Evolutionary conservation across 306 rosid species (phyloP).

Genomic region (Malus orientalis): DNA sequence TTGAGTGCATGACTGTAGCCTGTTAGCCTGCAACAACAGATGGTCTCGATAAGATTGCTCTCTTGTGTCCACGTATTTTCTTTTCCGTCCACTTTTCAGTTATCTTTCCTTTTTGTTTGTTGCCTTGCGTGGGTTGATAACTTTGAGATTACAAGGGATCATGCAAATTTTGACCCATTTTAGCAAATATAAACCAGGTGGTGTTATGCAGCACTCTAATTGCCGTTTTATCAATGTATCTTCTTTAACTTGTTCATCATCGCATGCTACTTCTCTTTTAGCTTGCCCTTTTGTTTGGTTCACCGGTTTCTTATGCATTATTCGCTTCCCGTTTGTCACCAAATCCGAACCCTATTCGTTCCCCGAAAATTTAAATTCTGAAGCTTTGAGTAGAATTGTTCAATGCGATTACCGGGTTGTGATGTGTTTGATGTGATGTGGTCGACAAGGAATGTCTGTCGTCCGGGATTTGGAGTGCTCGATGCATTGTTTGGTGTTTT

Average conservation of each 20-base stretch:
- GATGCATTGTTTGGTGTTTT: conserved; percentile 84
- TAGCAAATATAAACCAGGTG: too few species aligned
- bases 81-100: neutral
- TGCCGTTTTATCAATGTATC: conserved; percentile 18
- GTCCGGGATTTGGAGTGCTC: conserved; percentile 58
- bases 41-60: conserved; percentile 20
- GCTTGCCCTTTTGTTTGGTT: conserved; percentile 49
- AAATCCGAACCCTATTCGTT: conserved; percentile 19
- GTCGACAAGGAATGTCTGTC: conserved; percentile 58
- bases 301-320: conserved; percentile 41
- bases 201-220: too few species aligned
- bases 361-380: conserved; percentile 25
- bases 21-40: conserved; percentile 20
- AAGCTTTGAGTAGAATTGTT: conserved; percentile 37
- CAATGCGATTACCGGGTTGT: conserved; percentile 38
- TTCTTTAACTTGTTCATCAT: conserved; percentile 9
- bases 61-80: neutral
- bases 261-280: conserved; percentile 20
- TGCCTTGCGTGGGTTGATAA: neutral
- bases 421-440: conserved; percentile 81
- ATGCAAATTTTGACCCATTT: too few species aligned
- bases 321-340: conserved; percentile 64
- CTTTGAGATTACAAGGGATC: neutral
- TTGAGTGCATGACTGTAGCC: conserved; percentile 45
- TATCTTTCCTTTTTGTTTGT: neutral